Evolutionary conservation across 2,329 filamentous ascomycete genomes (phyloP).

Genomic region (Spiromastix sp.): DNA sequence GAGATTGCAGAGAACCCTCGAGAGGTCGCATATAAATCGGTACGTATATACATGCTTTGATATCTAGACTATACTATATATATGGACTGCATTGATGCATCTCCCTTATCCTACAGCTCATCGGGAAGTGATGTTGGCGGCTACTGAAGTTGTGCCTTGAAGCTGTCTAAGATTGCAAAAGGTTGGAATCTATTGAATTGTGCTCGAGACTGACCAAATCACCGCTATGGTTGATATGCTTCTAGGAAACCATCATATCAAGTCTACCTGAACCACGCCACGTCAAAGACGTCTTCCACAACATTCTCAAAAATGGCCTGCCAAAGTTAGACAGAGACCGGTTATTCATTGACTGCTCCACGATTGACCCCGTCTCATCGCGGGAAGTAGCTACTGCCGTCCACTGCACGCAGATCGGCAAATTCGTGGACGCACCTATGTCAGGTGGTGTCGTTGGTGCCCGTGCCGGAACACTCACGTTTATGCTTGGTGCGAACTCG

Average conservation of each 20-base stretch:
- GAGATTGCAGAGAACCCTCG: slow-evolving; percentile 47
- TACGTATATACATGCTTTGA: slow-evolving; percentile 25
- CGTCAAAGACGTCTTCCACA: slow-evolving; percentile 69
- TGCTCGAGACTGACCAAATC: no score
- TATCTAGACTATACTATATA: no score
- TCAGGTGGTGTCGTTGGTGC: slow-evolving; percentile 93
- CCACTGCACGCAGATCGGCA: slow-evolving; percentile 54
- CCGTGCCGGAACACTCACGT: slow-evolving; percentile 75
- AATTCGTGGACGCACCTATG: slow-evolving; percentile 92
- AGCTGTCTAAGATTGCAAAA: no score
- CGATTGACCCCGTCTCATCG: slow-evolving; percentile 84
- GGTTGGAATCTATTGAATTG: no score
- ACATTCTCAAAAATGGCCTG: slow-evolving; percentile 57
- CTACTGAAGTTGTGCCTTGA: no score
- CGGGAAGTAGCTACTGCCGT: slow-evolving; percentile 64
- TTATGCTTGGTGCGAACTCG: slow-evolving; percentile 74
- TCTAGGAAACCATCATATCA: slow-evolving; percentile 73
- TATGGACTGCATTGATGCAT: no score
- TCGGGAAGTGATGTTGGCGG: no score
- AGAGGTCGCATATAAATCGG: slow-evolving; percentile 56
- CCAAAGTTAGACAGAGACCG: slow-evolving; percentile 48
- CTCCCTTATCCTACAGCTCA: no score
- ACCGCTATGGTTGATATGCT: no score
- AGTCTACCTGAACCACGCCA: slow-evolving; percentile 83
- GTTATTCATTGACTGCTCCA: slow-evolving; percentile 91